Evolutionary conservation across 768 basidiomycete species (phyloP), one percentile per base, ranked within the genome.

Genomic region (Leccinum boreale): DNA sequence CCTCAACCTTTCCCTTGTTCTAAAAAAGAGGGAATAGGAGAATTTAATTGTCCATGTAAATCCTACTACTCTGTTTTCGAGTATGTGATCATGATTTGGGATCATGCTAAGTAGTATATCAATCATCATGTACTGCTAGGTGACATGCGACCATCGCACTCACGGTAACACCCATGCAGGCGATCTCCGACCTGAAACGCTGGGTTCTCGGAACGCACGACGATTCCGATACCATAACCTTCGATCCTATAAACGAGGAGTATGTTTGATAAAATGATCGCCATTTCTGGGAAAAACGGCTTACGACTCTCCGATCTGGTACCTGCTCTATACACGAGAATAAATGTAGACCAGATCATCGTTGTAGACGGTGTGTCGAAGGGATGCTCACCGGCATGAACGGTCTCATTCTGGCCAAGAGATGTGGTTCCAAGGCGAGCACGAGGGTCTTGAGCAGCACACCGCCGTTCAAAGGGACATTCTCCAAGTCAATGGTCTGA

Each of bases 401-500:
- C 9, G 31, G 15, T 3, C 12, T 65, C 81, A 84, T 80, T 33
- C 66, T 64, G 10, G 71, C 70, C 15, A 76, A 60, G 58, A 79
- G 26, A 60, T 78, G 79, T 0, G 80, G 80, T 52, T 82, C 82
- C 42, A 82, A 64, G 15, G 77, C 77, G 15, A 83, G 61, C 5
- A 73, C 75, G 15, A 85, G 74, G 0, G 75, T 76, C 67, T 85
- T 85, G 61, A 83, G 47, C 8, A 86, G 63, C 55, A 82, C 63
- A 0, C 80, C 79, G 0, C 80, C 79, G 19, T 81, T 67, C 44
- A 83, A 65, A 2, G 76, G 66, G 1, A 75, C 76, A 28, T 63
- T 76, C 17, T 82, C 79, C 19, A 78, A 62, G 60, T 85, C 84
- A 62, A 86, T 84, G 1, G 71, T 77, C 54, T 76, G 64, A 0